Evolutionary conservation across 495 filamentous ascomycete genomes (phyloP), one percentile per base, ranked within the genome.

Genomic region (Patellaria atrata): DNA sequence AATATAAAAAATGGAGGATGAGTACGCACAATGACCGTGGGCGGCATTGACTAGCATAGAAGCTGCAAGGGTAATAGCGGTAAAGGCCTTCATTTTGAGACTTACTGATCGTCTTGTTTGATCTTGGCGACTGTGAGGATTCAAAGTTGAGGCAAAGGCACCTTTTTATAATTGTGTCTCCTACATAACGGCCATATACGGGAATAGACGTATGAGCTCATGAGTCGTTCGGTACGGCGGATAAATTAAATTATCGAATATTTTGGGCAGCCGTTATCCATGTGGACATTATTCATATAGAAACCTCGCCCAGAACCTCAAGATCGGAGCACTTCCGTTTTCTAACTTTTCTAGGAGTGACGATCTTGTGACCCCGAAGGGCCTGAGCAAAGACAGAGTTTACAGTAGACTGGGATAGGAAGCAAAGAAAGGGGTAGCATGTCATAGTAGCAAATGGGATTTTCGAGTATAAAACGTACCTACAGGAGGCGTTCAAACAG

Each of bases 51-150:
- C 10, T 13, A 44, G 22, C 16, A 29, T 1, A 10, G 36, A n/a
- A 12, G 35, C 23, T 3, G 36, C 41, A 34, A 41, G 18, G 10
- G 41, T 34, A 23, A 41, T 12, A 24, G 41, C 21, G 12, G 40
- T 20, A 30, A 48, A 41, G 24, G 33, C 41, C 41, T 48, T 48
- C 45, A 48, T 44, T 7, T 23, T 44, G 41, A 28, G 6, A 10
- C 20, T 25, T 32, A 9, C 10, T 13, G 11, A 3, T 15, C 14
- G 7, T 11, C 6, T 38, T 21, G 11, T 31, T 9, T 8, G 5
- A 10, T 30, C 27, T 20, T 11, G 17, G n/a, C 7, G 23, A 18
- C n/a, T 17, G 9, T 30, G 12, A 2, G 5, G 6, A 19, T 4
- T 21, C 22, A 26, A 35, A n/a, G 22, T 30, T n/a, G n/a, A n/a